A percentile compares a stretch with the other conserved stretches of the same genome.
Evolutionary conservation across 2,329 filamentous ascomycete species (phyloP).

Genomic region (Lecanoromycetidae sp.): DNA sequence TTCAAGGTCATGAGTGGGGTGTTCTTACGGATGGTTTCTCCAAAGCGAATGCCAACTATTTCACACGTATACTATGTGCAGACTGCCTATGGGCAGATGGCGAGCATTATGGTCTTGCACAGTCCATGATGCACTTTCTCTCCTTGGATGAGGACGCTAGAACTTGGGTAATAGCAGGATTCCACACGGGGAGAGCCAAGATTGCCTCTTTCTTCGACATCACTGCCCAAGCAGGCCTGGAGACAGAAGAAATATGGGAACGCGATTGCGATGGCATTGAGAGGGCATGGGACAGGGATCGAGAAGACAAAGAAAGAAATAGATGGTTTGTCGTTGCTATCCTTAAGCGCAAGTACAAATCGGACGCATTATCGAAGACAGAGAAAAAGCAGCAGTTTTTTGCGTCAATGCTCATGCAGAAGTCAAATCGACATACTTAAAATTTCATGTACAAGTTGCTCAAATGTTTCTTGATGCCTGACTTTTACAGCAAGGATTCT

Average conservation of each 20-base stretch:
- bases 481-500: too few species aligned
- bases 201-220: conserved; percentile 45
- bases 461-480: too few species aligned
- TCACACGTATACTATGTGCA: conserved; percentile 45
- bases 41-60: conserved; percentile 27
- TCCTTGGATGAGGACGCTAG: conserved; percentile 25
- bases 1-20: conserved; percentile 47
- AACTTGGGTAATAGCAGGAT: conserved; percentile 44
- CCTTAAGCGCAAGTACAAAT: conserved; percentile 21
- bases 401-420: conserved; percentile 8
- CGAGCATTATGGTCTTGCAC: conserved; percentile 44
- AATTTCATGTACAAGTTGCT: not conserved
- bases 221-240: conserved; percentile 31
- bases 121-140: conserved; percentile 46
- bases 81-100: conserved; percentile 50
- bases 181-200: conserved; percentile 47
- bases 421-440: conserved; percentile 8
- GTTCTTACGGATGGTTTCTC: conserved; percentile 32
- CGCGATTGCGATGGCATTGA: conserved; percentile 38
- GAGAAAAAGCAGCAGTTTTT: conserved; percentile 2
- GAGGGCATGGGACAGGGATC: conserved; percentile 33
- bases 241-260: conserved; percentile 43
- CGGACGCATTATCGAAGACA: not conserved
- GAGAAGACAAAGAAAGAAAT: conserved; percentile 41
- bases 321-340: conserved; percentile 46